A percentile compares a stretch with the other conserved stretches of the same genome.
Evolutionary conservation across 1,284 basidiomycete species (phyloP).

Genomic region (Neonothopanus nambi): DNA sequence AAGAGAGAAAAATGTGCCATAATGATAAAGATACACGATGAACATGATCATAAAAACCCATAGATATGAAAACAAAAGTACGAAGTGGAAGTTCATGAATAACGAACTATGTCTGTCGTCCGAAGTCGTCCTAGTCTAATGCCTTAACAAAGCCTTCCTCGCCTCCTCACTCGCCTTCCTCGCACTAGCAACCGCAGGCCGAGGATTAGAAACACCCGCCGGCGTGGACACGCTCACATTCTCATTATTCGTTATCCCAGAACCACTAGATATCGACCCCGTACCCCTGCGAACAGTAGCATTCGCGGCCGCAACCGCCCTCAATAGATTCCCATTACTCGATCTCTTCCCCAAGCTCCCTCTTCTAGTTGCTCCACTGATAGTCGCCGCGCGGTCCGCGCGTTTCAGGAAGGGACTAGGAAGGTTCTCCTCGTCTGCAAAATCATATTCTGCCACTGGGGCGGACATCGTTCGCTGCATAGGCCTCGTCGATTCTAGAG

Average conservation of each 20-base stretch:
- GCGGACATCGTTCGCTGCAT: constrained; percentile 18
- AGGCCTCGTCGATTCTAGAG: not conserved
- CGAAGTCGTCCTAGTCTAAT: not conserved
- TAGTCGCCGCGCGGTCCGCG: constrained; percentile 39
- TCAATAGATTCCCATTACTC: constrained; percentile 53
- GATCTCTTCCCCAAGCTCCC: constrained; percentile 38
- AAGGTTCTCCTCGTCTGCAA: constrained; percentile 78
- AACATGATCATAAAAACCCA: too few relatives aligned
- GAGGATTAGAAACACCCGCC: not conserved
- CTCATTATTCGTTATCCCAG: constrained; percentile 11
- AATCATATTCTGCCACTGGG: constrained; percentile 55
- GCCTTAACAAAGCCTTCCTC: constrained; percentile 21
- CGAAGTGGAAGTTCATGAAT: too few relatives aligned
- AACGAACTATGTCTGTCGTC: too few relatives aligned
- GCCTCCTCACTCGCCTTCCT: constrained; percentile 53
- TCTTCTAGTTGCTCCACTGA: constrained; percentile 17
- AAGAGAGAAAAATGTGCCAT: too few relatives aligned
- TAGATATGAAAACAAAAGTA: too few relatives aligned
- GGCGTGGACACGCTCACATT: not conserved
- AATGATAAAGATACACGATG: too few relatives aligned
- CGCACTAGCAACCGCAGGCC: constrained; percentile 44
- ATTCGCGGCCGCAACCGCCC: constrained; percentile 67
- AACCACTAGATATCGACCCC: constrained; percentile 18
- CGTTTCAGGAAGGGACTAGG: constrained; percentile 81
- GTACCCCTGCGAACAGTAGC: constrained; percentile 30